Percentiles rank a stretch among this genome's conserved stretches.
Conservation (phyloP, 2,329 filamentous ascomycete species). For the Graphilbum ipis-grandicollis region DNA sequence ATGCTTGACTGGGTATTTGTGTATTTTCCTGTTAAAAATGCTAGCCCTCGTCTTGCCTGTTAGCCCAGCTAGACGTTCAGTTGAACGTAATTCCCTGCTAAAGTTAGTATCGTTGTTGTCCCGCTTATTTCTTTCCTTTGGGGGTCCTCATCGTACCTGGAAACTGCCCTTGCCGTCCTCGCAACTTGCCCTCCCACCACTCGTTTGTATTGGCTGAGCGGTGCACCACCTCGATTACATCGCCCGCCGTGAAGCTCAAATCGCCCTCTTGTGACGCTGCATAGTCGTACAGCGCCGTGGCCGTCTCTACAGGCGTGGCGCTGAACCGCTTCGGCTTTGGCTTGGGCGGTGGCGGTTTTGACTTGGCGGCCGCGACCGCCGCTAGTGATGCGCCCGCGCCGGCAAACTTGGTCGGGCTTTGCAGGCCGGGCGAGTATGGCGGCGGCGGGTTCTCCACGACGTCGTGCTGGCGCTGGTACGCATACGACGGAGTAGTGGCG, state of each 20-base stretch:
- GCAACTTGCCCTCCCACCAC: constrained; percentile 82
- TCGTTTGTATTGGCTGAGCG: constrained; percentile 86
- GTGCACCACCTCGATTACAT: constrained; percentile 73
- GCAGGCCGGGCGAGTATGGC: constrained; percentile 33
- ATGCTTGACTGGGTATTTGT: background rate
- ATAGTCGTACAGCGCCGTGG: constrained; percentile 88
- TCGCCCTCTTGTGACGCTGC: constrained; percentile 91
- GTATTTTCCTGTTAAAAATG: background rate
- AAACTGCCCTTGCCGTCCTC: constrained; percentile 77
- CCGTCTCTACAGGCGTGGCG: constrained; percentile 46
- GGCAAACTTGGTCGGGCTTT: constrained; percentile 5
- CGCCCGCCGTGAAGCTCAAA: constrained; percentile 74
- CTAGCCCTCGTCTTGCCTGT: background rate
- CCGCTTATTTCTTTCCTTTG: background rate
- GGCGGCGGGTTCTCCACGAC: constrained; percentile 47
- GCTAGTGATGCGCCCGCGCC: constrained; percentile 19
- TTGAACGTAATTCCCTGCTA: constrained; percentile 27
- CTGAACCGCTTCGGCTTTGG: constrained; percentile 66
- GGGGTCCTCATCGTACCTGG: constrained; percentile 44
- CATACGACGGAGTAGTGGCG: constrained; percentile 5
- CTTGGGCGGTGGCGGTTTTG: constrained; percentile 55
- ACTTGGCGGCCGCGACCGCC: constrained; percentile 33
- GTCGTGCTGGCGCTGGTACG: constrained; percentile 17
- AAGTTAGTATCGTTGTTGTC: background rate
- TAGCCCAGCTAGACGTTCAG: constrained; percentile 15